These are phyloP conservation scores for Bauhinia variegata DNA, from an alignment of 306 rosid species.

Conservation along the genomic window DNA sequence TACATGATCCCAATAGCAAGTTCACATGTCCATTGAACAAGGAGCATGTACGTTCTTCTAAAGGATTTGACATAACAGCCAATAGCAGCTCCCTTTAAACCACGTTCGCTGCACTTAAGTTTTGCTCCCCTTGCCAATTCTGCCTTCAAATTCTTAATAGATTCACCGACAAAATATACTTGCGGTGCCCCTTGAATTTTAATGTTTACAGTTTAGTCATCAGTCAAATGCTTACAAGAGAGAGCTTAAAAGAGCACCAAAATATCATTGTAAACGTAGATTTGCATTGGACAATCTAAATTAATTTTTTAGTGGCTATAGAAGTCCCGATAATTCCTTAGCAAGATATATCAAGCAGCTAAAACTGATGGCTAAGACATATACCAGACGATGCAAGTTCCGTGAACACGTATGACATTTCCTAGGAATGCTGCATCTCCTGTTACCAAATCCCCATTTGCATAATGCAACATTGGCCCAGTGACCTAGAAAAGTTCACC, in stretches of 20 bases:
- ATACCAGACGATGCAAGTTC: constrained; percentile 78
- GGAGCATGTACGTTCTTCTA: constrained; percentile 82
- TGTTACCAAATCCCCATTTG: constrained; percentile 53
- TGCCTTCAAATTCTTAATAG: constrained; percentile 65
- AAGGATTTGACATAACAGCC: constrained; percentile 89
- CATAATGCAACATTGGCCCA: constrained; percentile 80
- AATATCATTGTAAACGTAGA: too few relatives aligned
- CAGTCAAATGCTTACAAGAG: constrained; percentile 12
- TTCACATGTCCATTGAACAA: constrained; percentile 71
- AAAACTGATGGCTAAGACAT: too few relatives aligned
- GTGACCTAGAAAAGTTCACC: constrained; percentile 55
- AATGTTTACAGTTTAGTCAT: constrained; percentile 27
- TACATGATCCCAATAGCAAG: constrained; percentile 83
- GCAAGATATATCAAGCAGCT: too few relatives aligned
- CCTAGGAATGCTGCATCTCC: constrained; percentile 63
- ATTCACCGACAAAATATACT: constrained; percentile 65
- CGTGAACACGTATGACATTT: constrained; percentile 78
- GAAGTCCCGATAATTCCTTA: too few relatives aligned
- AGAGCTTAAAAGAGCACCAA: too few relatives aligned
- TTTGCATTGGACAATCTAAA: too few relatives aligned
- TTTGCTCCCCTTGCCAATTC: constrained; percentile 90
- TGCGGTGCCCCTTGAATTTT: constrained; percentile 91
- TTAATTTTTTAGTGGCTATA: too few relatives aligned
- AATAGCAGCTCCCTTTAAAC: constrained; percentile 88
- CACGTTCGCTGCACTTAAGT: constrained; percentile 79